phyloP scores from a whole-genome alignment of 352 stramenopile species.

The Halophytophthora batemanensis region DNA sequence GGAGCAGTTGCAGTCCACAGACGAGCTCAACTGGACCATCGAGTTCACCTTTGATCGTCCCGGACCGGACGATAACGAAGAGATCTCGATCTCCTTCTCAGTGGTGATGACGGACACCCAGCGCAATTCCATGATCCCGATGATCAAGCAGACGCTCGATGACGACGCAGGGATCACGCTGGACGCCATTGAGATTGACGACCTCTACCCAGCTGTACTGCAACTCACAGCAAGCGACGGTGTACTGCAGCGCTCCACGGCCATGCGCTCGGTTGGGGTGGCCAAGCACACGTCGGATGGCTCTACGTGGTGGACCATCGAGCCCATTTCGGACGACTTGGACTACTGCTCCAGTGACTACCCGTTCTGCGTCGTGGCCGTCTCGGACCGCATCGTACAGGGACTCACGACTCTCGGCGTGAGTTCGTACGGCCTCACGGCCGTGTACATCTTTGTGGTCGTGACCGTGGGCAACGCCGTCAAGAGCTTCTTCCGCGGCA shows the following conservation, averaged over 20 bases:
- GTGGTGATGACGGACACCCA: slow-evolving; percentile 49
- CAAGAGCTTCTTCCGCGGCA: slow-evolving; percentile 80
- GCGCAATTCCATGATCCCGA: slow-evolving; percentile 58
- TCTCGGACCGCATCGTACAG: slow-evolving; percentile 86
- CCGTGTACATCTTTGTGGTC: slow-evolving; percentile 86
- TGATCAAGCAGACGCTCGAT: slow-evolving; percentile 65
- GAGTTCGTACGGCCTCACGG: slow-evolving; percentile 81
- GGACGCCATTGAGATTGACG: slow-evolving; percentile 43
- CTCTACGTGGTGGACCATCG: slow-evolving; percentile 67
- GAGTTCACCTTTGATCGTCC: slow-evolving; percentile 64
- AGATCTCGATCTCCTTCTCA: slow-evolving; percentile 51
- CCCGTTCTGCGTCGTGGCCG: slow-evolving; percentile 78
- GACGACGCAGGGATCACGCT: slow-evolving; percentile 29
- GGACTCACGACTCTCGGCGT: slow-evolving; percentile 76
- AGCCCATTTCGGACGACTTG: slow-evolving; percentile 31
- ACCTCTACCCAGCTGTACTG: slow-evolving; percentile 59
- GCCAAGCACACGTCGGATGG: slow-evolving; percentile 54
- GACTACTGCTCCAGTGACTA: slow-evolving; percentile 45
- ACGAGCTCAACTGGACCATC: slow-evolving; percentile 72
- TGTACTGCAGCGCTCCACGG: slow-evolving; percentile 49
- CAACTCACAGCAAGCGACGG: slow-evolving; percentile 69
- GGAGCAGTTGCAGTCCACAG: slow-evolving; percentile 61
- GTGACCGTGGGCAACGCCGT: slow-evolving; percentile 84
- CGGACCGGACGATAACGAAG: slow-evolving; percentile 56
- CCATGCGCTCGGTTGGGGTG: slow-evolving; percentile 51